phyloP scores from a whole-genome alignment of 352 stramenopile species.

The Aphanomyces cochlioides region DNA sequence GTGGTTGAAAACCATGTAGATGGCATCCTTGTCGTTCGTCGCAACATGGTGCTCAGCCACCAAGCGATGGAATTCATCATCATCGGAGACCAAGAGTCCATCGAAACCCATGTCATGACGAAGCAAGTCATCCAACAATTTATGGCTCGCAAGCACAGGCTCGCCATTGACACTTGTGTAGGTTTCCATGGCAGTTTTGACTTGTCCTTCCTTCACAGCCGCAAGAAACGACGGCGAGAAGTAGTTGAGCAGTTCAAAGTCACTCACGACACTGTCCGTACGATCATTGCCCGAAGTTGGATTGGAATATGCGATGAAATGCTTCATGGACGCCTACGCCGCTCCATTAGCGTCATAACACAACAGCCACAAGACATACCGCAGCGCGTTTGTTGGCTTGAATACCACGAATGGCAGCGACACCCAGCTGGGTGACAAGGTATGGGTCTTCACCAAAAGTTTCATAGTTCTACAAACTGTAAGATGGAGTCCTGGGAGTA shows the following conservation, averaged over 20 bases:
- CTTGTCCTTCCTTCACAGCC: conserved; percentile 65
- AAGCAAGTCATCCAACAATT: conserved; percentile 52
- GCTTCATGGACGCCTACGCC: conserved; percentile 80
- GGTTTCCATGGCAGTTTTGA: conserved; percentile 89
- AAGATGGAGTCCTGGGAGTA: not conserved
- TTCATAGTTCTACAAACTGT: conserved; percentile 63
- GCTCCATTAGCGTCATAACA: not conserved
- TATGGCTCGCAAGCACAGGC: conserved; percentile 80
- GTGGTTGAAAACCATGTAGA: conserved; percentile 63
- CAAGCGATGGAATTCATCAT: conserved; percentile 89
- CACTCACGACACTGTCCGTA: conserved; percentile 58
- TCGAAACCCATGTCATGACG: conserved; percentile 82
- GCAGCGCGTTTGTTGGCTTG: conserved; percentile 62
- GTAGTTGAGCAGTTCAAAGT: conserved; percentile 80
- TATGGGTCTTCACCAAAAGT: conserved; percentile 92
- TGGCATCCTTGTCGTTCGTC: conserved; percentile 45
- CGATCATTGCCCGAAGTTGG: conserved; percentile 80
- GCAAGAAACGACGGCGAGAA: conserved; percentile 83
- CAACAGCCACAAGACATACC: not conserved
- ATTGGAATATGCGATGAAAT: conserved; percentile 86
- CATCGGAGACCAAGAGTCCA: conserved; percentile 89
- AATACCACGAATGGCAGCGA: conserved; percentile 73
- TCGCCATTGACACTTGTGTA: conserved; percentile 91
- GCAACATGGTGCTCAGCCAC: conserved; percentile 54
- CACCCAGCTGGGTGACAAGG: conserved; percentile 74